These are phyloP conservation scores for Leccinum boreale DNA, from an alignment of 768 basidiomycete genomes.

Conservation along the genomic window DNA sequence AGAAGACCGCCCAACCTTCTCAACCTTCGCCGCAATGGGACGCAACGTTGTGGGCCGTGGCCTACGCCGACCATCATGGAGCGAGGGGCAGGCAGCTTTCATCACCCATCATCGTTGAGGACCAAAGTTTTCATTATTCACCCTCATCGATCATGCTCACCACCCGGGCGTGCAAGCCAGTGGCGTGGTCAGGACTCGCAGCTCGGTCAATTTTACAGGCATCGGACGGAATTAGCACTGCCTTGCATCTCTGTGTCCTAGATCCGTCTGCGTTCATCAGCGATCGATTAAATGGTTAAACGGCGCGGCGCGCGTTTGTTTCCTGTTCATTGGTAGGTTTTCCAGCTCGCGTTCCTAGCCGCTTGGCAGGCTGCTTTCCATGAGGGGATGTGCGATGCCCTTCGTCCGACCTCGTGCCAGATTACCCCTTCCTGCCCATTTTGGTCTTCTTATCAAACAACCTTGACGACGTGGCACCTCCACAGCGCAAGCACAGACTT, in stretches of 20 bases:
- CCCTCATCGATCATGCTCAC: conserved; percentile 5
- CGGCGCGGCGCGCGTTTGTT: conserved; percentile 7
- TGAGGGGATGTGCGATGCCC: conserved; percentile 24
- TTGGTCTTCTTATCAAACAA: conserved; percentile 26
- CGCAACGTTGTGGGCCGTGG: conserved; percentile 5
- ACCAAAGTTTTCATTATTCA: background rate
- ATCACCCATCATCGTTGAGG: conserved; percentile 2
- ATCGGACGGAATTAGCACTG: conserved; percentile 3
- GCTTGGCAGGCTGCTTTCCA: conserved; percentile 19
- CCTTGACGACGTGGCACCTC: conserved; percentile 28
- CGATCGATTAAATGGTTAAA: conserved; percentile 11
- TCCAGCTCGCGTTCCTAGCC: conserved; percentile 17
- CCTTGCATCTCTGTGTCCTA: conserved; percentile 4
- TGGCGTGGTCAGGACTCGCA: conserved; percentile 1
- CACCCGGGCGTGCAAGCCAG: conserved; percentile 1
- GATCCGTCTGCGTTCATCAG: conserved; percentile 6
- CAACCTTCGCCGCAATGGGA: conserved; percentile 1
- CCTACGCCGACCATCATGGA: background rate
- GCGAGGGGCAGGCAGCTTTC: background rate
- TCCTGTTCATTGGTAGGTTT: conserved; percentile 13
- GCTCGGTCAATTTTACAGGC: conserved; percentile 3
- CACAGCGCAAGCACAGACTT: conserved; percentile 14
- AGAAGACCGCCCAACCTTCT: conserved; percentile 14
- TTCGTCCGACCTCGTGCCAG: conserved; percentile 29
- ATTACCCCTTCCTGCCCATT: conserved; percentile 26